Base-by-base conservation (phyloP, 2,329 filamentous ascomycete species). In the Mycosphaerella sp. region DNA sequence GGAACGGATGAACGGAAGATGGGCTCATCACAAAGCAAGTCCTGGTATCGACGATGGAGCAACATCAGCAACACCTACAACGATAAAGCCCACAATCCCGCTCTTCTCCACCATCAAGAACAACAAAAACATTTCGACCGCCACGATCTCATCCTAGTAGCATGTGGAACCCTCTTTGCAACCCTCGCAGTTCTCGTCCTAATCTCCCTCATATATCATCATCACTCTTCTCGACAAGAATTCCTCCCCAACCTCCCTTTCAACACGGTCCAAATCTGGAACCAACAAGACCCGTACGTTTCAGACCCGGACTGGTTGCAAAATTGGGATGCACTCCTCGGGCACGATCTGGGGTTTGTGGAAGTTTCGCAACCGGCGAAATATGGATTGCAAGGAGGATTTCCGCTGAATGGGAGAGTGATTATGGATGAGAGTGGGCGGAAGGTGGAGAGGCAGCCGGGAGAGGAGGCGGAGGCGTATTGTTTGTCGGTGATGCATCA, bases 401-500 rank as follows among this genome's bases (percentile, higher is more conserved):
- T 28, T 13, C 49, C 43, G 2, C 37, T 51, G 32, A n/a, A 21
- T 36, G 17, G 35, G 10, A 46, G 21, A 6, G 21, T 25, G 3
- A 6, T 25, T 4, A 1, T 25, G 21, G 21, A 25, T 25, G 21
- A 25, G 21, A 25, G 21, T 5, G 21, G 21, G 4, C 6, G 7
- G 21, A 25, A 6, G 21, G 21, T 25, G 6, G 21, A 25, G 21
- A 25, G 21, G 21, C 44, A 46, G 9, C 34, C 44, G 17, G 30
- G 18, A 13, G 27, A 35, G 10, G 37, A 28, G 13, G 18, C 44
- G 5, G 49, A 51, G 46, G 39, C 43, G 6, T 50, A 50, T n/a
- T 34, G 32, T 30, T 17, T 50, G 2, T 50, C 48, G 13, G 30
- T 51, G 12, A 46, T 51, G 42, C 42, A 51, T 21, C 42, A 51